Percentiles rank a stretch among this genome's conserved stretches.
Evolutionary conservation across 2,329 filamentous ascomycete species (phyloP).

Genomic region (Neofusicoccum cordaticola): DNA sequence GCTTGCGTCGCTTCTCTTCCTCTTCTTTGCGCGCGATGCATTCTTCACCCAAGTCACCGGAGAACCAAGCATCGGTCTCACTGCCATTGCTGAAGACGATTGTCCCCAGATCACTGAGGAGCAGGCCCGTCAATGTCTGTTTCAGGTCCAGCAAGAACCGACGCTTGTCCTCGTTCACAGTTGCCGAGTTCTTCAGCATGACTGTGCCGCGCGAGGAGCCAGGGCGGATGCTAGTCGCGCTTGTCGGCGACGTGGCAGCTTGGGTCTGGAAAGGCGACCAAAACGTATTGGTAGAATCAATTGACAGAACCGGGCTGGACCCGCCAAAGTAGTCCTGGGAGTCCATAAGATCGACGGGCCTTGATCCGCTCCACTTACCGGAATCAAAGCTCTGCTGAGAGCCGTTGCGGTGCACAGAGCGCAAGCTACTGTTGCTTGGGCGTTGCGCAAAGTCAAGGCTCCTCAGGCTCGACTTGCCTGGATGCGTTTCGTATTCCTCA

Average conservation of each 20-base stretch:
- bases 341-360: slow-evolving; percentile 63
- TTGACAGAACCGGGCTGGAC: slow-evolving; percentile 66
- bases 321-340: slow-evolving; percentile 68
- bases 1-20: slow-evolving; percentile 40
- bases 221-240: slow-evolving; percentile 60
- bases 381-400: slow-evolving; percentile 72
- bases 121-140: slow-evolving; percentile 75
- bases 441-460: slow-evolving; percentile 48
- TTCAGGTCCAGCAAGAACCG: slow-evolving; percentile 75
- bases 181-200: slow-evolving; percentile 56
- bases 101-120: slow-evolving; percentile 86
- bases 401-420: slow-evolving; percentile 59
- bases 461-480: slow-evolving; percentile 34
- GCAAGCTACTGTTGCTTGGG: slow-evolving; percentile 56
- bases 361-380: slow-evolving; percentile 58
- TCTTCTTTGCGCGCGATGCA: slow-evolving; percentile 39
- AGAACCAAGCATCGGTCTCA: slow-evolving; percentile 89
- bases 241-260: slow-evolving; percentile 59
- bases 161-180: slow-evolving; percentile 66
- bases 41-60: slow-evolving; percentile 53
- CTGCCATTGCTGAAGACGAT: slow-evolving; percentile 84
- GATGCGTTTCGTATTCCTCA: slow-evolving; percentile 42
- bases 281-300: slow-evolving; percentile 75
- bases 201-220: slow-evolving; percentile 67
- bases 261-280: slow-evolving; percentile 83